Evolutionary conservation across 2,329 filamentous ascomycete species (phyloP).

Genomic region (Fusarium dlaminii): DNA sequence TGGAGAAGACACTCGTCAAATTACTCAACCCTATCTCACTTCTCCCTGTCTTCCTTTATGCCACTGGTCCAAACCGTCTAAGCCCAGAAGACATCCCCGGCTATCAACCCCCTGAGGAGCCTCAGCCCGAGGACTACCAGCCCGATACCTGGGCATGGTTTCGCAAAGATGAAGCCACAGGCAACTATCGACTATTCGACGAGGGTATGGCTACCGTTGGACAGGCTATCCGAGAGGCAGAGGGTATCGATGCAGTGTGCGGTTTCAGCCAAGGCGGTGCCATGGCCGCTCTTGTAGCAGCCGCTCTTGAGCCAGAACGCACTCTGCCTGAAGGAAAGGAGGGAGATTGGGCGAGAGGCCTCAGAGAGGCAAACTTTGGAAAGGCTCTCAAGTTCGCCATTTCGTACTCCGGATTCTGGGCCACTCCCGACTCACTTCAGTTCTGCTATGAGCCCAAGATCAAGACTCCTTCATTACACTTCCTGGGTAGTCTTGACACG

Average conservation of each 20-base stretch:
- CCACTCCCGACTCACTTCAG: slow-evolving; percentile 67
- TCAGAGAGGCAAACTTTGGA: slow-evolving; percentile 61
- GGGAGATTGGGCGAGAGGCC: slow-evolving; percentile 54
- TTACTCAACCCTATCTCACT: slow-evolving; percentile 69
- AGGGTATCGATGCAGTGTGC: slow-evolving; percentile 79
- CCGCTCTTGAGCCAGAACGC: slow-evolving; percentile 68
- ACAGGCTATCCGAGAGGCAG: slow-evolving; percentile 66
- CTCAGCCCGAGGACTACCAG: slow-evolving; percentile 58
- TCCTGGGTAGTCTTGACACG: slow-evolving; percentile 84
- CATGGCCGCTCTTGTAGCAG: slow-evolving; percentile 75
- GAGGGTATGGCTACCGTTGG: slow-evolving; percentile 73
- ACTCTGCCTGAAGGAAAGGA: slow-evolving; percentile 41
- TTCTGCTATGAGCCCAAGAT: slow-evolving; percentile 79
- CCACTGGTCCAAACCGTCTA: slow-evolving; percentile 73
- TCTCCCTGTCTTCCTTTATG: slow-evolving; percentile 69
- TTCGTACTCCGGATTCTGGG: slow-evolving; percentile 80
- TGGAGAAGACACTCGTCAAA: slow-evolving; percentile 83
- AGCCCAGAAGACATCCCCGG: slow-evolving; percentile 74
- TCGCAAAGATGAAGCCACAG: slow-evolving; percentile 72
- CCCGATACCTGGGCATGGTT: slow-evolving; percentile 86
- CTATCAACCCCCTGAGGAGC: slow-evolving; percentile 60
- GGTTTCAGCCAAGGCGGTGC: slow-evolving; percentile 87
- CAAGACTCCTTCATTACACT: slow-evolving; percentile 80
- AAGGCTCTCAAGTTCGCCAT: slow-evolving; percentile 74
- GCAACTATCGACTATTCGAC: slow-evolving; percentile 74